Evolutionary conservation across 2,329 filamentous ascomycete species (phyloP).

Genomic region (Stylonectria norvegica): DNA sequence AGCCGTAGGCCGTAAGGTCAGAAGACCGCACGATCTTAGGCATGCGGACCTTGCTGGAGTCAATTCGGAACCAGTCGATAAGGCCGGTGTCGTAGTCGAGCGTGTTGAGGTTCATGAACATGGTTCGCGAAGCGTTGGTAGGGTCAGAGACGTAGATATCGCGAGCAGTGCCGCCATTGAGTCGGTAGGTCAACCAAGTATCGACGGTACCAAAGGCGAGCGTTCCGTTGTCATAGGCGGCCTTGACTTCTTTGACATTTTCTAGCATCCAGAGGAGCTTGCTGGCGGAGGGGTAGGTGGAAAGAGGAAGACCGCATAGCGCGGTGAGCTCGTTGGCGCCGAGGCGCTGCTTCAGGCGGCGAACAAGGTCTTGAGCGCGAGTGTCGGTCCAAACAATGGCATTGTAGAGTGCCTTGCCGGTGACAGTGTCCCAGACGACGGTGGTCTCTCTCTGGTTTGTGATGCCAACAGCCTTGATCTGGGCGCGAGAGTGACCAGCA

Average conservation of each 20-base stretch:
- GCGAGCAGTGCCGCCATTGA: constrained; percentile 66
- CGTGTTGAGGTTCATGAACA: constrained; percentile 81
- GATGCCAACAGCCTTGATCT: constrained; percentile 74
- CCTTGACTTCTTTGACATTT: constrained; percentile 62
- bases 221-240: constrained; percentile 67
- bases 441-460: constrained; percentile 84
- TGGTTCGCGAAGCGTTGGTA: constrained; percentile 79
- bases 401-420: constrained; percentile 73
- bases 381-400: constrained; percentile 86
- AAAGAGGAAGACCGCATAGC: constrained; percentile 73
- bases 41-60: constrained; percentile 64
- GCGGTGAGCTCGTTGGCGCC: constrained; percentile 65
- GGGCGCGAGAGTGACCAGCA: constrained; percentile 61
- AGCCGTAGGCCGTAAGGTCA: constrained; percentile 65
- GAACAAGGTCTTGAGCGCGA: constrained; percentile 67
- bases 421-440: constrained; percentile 73
- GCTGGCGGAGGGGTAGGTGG: constrained; percentile 76
- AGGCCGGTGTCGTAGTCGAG: constrained; percentile 71
- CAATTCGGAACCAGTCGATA: constrained; percentile 71
- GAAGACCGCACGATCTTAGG: constrained; percentile 77
- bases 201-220: constrained; percentile 79
- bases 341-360: constrained; percentile 64
- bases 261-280: constrained; percentile 76
- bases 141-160: constrained; percentile 73
- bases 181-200: constrained; percentile 75